Evolutionary conservation across 371 early-diverging fungal genomes (phyloP), one percentile per base, ranked within the genome.

Genomic region (Vairimorpha ceranae): DNA sequence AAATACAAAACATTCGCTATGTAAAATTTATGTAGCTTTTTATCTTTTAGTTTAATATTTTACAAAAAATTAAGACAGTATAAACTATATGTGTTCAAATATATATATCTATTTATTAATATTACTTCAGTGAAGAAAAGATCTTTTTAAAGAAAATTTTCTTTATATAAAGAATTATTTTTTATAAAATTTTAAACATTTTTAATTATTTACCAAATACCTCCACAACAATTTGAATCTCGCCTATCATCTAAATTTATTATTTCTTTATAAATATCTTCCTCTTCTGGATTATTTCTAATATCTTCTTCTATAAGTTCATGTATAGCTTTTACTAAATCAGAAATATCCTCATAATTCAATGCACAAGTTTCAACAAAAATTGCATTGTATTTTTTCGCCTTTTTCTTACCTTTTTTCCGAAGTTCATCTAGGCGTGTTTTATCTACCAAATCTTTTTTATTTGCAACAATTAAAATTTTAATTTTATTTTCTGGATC

Each of bases 391-490:
- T 72, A 60, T 41, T 77, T 60, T 51, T 74, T 67, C 4, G 83
- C 83, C 66, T 79, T 80, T 35, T 51, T 64, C 33, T 15, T 27
- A 33, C 67, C 75, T 36, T 48, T 21, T 60, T 70, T 58, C 43
- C 38, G 52, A 33, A 65, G 63, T 66, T 58, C 41, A 17, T 25
- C 35, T 23, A 52, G n/a, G 19, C 51, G 36, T 14, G 21, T 46
- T 27, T 91, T 91, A 59, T 93, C 92, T 67, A 85, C 87, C 75
- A 98, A 82, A 83, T 98, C 99, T 2, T 91, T 92, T 86, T 98
- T 98, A 87, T 98, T 98, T n/a, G 97, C 99, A 6, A 97, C 94
- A 19, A 98, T 86, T 35, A 96, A 91, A 70, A 98, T 90, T 51
- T 94, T 92, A 21, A 75, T 51, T 4, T 71, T 63, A 54, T 93